These are phyloP conservation scores for Yueomyces sp. DNA, from an alignment of 805 yeast species.

Conservation along the genomic window DNA sequence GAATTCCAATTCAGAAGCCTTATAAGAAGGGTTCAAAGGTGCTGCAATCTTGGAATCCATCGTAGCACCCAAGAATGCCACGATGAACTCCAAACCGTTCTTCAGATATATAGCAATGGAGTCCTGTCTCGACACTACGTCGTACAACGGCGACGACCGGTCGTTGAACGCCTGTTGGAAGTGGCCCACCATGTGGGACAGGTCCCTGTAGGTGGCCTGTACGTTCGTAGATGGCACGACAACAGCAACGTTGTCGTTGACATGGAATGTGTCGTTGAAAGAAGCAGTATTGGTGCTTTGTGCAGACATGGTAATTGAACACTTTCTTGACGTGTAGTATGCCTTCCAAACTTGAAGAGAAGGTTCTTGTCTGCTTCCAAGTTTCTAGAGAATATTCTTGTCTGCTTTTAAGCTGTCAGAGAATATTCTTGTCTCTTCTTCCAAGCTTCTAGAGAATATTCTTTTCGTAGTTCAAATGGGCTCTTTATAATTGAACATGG, in stretches of 20 bases:
- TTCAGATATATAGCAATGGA: constrained; percentile 49
- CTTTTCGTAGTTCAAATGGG: too few species aligned
- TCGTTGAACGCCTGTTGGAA: constrained; percentile 35
- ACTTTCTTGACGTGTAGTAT: not conserved
- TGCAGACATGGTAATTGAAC: not conserved
- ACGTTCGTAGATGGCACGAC: constrained; percentile 34
- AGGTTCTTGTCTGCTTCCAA: too few species aligned
- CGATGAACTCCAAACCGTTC: constrained; percentile 45
- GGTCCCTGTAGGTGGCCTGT: constrained; percentile 30
- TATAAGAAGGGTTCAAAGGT: constrained; percentile 54
- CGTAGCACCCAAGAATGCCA: constrained; percentile 43
- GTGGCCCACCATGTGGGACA: constrained; percentile 33
- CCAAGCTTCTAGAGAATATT: not conserved
- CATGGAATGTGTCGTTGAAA: constrained; percentile 25
- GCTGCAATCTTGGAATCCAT: constrained; percentile 48
- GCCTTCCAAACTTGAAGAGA: not conserved
- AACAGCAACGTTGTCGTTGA: constrained; percentile 30
- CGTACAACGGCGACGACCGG: constrained; percentile 29
- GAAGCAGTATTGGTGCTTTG: constrained; percentile 22
- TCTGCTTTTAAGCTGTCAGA: too few species aligned
- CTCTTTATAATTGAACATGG: too few species aligned
- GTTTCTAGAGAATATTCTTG: too few species aligned
- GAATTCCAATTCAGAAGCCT: constrained; percentile 47
- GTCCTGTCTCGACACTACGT: constrained; percentile 25
- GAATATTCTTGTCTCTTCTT: too few species aligned